Base-by-base conservation (phyloP, 2,329 filamentous ascomycete species). In the Colletotrichum costaricense region DNA sequence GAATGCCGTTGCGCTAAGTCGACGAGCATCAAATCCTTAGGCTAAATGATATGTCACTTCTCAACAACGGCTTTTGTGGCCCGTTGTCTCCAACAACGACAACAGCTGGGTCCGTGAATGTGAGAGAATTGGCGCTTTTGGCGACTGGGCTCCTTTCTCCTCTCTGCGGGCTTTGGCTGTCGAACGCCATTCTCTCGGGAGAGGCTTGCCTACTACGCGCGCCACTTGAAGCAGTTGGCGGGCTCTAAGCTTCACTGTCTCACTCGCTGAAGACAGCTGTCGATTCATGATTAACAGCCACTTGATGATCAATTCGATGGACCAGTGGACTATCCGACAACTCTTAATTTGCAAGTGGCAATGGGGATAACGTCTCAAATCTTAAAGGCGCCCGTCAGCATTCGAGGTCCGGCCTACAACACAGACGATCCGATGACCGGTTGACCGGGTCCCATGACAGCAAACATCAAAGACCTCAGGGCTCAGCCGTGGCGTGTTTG, bases 41-140 rank as follows among this genome's bases (percentile, higher is more conserved):
- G 16, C 19, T n/a, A 70, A 69, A 70, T 65, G 71, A 71, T 26
- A 38, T 4, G 42, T 71, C 60, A 70, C 28, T 65, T 66, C 11
- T 54, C 38, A 71, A 22, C 26, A 62, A 49, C 42, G 42, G 42
- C 35, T 62, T 55, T 42, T 66, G 56, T 66, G 56, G 56, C 11
- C n/a, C 54, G 7, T 24, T 24, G 54, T 59, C 24, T 5, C 26
- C 9, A 5, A 19, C 9, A 22, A 12, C 16, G 3, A 14, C 22
- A 54, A 60, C 30, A 35, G 0, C 19, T 54, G 7, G 26, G 8
- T 63, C 24, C 24, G 59, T 54, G 16, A 7, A 6, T 9, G 30
- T 65, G 9, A 7, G n/a, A 28, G 33, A 56, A 30, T 7, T 24
- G 11, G 55, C 14, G 26, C 33, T 35, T 52, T 49, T 26, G 19